phyloP scores from a whole-genome alignment of 2,329 filamentous ascomycete species.

The Ceratocystis alfenasii region DNA sequence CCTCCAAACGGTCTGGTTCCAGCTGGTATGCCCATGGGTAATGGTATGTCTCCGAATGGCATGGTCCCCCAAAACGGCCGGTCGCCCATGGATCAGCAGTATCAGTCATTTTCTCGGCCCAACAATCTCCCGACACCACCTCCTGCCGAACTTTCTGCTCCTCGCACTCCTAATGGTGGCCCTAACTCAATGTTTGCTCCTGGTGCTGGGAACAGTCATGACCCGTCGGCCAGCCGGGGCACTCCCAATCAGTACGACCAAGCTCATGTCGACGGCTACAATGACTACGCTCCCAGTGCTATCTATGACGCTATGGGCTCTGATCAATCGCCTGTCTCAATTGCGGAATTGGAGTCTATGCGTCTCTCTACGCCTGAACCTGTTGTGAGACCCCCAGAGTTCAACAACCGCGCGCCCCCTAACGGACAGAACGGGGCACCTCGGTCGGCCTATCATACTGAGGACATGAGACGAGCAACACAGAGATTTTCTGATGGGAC shows the following conservation, averaged over 20 bases:
- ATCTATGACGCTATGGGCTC: conserved; percentile 22
- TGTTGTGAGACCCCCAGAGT: conserved; percentile 65
- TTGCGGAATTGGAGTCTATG: conserved; percentile 43
- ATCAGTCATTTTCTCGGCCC: conserved; percentile 18
- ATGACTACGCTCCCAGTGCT: conserved; percentile 18
- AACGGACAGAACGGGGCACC: conserved; percentile 52
- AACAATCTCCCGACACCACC: conserved; percentile 12
- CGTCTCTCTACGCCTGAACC: conserved; percentile 57
- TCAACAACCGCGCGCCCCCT: conserved; percentile 57
- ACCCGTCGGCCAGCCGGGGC: not conserved
- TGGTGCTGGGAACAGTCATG: conserved; percentile 16
- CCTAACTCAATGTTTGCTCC: conserved; percentile 18
- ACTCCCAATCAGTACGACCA: not conserved
- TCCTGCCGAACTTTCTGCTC: conserved; percentile 14
- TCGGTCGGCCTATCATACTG: conserved; percentile 51
- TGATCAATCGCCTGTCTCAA: conserved; percentile 29
- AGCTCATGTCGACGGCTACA: conserved; percentile 3
- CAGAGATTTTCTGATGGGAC: conserved; percentile 75
- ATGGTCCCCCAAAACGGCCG: conserved; percentile 7
- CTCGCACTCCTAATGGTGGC: not conserved
- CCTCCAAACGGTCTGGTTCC: conserved; percentile 14
- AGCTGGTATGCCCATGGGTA: conserved; percentile 4
- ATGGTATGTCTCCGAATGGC: conserved; percentile 15
- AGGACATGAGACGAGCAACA: conserved; percentile 68
- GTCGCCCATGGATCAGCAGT: conserved; percentile 13